Evolutionary conservation across 2,329 filamentous ascomycete species (phyloP).

Genomic region (Epichloe sibirici): DNA sequence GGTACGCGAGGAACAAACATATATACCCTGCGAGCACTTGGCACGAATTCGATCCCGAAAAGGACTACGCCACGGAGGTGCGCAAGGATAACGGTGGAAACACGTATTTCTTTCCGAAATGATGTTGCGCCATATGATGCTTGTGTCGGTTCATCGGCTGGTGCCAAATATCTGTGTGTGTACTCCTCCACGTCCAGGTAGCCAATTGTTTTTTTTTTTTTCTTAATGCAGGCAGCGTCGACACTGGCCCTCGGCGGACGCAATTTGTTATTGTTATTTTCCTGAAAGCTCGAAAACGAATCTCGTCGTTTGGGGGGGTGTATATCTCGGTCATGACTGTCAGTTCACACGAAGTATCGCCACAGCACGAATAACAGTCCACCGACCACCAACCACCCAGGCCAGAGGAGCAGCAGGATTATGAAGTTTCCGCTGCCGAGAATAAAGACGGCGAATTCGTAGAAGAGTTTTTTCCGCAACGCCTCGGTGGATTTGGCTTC

Average conservation of each 20-base stretch:
- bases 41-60: slow-evolving; percentile 87
- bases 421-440: slow-evolving; percentile 38
- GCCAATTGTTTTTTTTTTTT: not conserved
- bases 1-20: slow-evolving; percentile 97
- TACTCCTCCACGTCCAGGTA: not conserved
- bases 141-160: not conserved
- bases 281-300: too few species aligned
- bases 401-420: slow-evolving; percentile 42
- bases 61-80: slow-evolving; percentile 67
- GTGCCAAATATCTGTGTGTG: not conserved
- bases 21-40: slow-evolving; percentile 94
- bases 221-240: not conserved
- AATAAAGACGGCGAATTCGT: slow-evolving; percentile 39
- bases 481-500: slow-evolving; percentile 22
- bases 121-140: slow-evolving; percentile 8
- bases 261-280: too few species aligned
- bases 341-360: slow-evolving; percentile 18
- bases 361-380: slow-evolving; percentile 22
- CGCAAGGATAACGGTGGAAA: slow-evolving; percentile 82
- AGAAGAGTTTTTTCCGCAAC: slow-evolving; percentile 35
- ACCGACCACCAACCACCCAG: slow-evolving; percentile 39
- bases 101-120: slow-evolving; percentile 69
- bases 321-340: slow-evolving; percentile 8
- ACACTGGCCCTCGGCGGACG: too few species aligned
- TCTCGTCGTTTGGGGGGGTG: too few species aligned